These are phyloP conservation scores for Picea mariana DNA, from an alignment of 83 land plant species.

Conservation along the genomic window DNA sequence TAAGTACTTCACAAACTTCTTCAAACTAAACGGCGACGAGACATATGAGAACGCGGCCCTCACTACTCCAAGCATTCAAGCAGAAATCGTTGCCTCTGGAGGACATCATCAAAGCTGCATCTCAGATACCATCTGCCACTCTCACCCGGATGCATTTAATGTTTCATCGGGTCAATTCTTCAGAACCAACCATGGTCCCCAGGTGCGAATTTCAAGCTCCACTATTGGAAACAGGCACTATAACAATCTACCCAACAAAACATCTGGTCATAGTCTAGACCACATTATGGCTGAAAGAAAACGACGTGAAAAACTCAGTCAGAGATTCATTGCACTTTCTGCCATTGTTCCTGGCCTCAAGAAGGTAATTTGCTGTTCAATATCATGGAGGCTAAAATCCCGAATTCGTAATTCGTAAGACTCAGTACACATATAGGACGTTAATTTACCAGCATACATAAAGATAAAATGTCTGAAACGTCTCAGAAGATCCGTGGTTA, in stretches of 20 bases:
- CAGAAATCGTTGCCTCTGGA: not conserved
- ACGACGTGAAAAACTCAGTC: conserved; percentile 44
- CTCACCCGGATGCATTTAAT: too few species aligned
- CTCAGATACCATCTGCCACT: too few species aligned
- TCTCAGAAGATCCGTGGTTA: not conserved
- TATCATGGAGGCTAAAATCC: not conserved
- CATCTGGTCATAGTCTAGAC: not conserved
- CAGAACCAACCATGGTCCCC: too few species aligned
- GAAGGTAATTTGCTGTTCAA: not conserved
- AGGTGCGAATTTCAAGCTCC: too few species aligned
- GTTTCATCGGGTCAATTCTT: too few species aligned
- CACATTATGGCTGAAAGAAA: not conserved
- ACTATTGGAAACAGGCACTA: not conserved
- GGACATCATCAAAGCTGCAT: too few species aligned
- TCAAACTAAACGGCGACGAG: not conserved
- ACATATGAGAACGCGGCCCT: not conserved
- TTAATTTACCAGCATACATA: not conserved
- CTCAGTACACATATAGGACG: not conserved
- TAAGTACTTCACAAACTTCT: not conserved
- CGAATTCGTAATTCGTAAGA: too few species aligned
- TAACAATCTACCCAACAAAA: not conserved
- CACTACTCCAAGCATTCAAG: fast-evolving
- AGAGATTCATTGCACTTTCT: conserved; percentile 71
- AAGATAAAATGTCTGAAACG: not conserved
- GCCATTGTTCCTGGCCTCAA: conserved; percentile 38